A percentile compares a stretch with the other conserved stretches of the same genome.
Conservation (phyloP, 176 grass and related monocot species). For the Phragmites australis region DNA sequence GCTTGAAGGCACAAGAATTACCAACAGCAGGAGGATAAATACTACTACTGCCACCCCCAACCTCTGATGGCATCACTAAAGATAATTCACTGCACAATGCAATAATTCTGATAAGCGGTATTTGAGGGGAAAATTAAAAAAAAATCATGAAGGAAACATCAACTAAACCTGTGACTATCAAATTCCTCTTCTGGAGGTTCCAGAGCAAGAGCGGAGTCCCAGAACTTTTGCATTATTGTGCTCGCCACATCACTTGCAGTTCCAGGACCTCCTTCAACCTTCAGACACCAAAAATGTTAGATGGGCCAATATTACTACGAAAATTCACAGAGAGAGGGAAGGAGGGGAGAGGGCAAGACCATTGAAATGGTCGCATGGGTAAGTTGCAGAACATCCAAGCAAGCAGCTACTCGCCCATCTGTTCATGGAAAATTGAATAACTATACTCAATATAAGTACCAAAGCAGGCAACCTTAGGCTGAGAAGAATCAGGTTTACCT, state of each 20-base stretch:
- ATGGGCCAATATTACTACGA: slow-evolving; percentile 13
- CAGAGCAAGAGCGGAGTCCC: slow-evolving; percentile 92
- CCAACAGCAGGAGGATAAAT: slow-evolving; percentile 64
- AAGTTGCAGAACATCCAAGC: slow-evolving; percentile 96
- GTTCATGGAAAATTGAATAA: slow-evolving; percentile 19
- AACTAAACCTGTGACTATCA: slow-evolving; percentile 75
- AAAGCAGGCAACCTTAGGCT: not conserved
- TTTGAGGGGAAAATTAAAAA: not conserved
- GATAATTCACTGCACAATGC: slow-evolving; percentile 66
- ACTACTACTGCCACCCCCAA: slow-evolving; percentile 51
- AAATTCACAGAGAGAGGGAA: not conserved
- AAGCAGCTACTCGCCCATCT: slow-evolving; percentile 81
- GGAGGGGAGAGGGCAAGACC: slow-evolving; percentile 42
- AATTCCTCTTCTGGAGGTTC: slow-evolving; percentile 68
- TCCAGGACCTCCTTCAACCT: slow-evolving; percentile 77
- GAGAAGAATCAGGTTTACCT: slow-evolving; percentile 54
- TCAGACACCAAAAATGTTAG: slow-evolving; percentile 26
- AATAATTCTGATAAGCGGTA: slow-evolving; percentile 24
- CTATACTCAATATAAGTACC: slow-evolving; percentile 29
- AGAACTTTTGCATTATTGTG: slow-evolving; percentile 91
- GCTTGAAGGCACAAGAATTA: slow-evolving; percentile 81
- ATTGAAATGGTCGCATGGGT: slow-evolving; percentile 96
- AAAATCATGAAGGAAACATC: slow-evolving; percentile 21
- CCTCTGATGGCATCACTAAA: slow-evolving; percentile 68
- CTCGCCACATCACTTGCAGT: slow-evolving; percentile 74